Base-by-base conservation (phyloP, 129 eudicot species). In the Pseudognaphalium luteoalbum region DNA sequence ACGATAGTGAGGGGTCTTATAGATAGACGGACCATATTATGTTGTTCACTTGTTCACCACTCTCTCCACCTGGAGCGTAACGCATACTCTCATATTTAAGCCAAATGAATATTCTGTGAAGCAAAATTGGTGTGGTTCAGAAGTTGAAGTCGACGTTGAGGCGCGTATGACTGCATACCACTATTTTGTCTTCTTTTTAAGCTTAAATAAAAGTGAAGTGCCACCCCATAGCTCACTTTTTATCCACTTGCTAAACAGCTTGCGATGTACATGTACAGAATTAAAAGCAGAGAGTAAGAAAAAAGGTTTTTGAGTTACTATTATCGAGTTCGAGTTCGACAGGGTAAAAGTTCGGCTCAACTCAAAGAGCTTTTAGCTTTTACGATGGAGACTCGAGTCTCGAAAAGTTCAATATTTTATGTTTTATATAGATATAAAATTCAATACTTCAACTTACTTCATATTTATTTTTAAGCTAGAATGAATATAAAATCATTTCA, bases 151-250 rank as follows among this genome's bases (percentile, higher is more conserved):
- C 65, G 68, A 66, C 74, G 79, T 80, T 79, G 83, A 66, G 75
- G 83, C 70, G 79, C 75, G 83, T 80, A 77, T 44, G 71, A 70
- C 76, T 29, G 22, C 70, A 28, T 21, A 30, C 58, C 56, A 60
- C 12, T 42, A 15, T 78, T 37, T 73, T 73, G 79, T 66, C 79
- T 41, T 80, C 78, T 39, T 65, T 73, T 54, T 28, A 72, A 72
- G 73, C 30, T 64, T 51, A 64, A 72, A n/a, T 25, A 25, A 25
- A 25, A 25, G 28, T 25, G 28, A 56, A 72, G 68, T 37, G 75
- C 35, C 67, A 54, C 62, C 47, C 78, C 68, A 73, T 52, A 51
- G 73, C 72, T 17, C 28, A 0, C 28, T 64, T 79, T 78, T 50
- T 72, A 41, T 72, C 83, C 83, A 72, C 78, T 51, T 57, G 74